phyloP scores from a whole-genome alignment of 345 rosid species.

The Lagerstroemia speciosa region DNA sequence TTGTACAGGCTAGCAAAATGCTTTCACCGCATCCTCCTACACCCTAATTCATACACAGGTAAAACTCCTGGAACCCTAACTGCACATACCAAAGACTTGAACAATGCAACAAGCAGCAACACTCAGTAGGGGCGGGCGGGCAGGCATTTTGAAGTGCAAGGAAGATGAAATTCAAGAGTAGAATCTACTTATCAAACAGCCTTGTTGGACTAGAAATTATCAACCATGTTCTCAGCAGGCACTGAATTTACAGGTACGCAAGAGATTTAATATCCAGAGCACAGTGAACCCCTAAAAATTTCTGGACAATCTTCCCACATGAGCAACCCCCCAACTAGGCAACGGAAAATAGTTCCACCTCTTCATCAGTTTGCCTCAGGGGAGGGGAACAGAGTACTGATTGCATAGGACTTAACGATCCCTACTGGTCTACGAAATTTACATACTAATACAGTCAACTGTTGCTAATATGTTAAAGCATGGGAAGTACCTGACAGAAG shows the following conservation, averaged over 20 bases:
- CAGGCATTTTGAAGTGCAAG: not conserved
- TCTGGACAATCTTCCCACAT: not conserved
- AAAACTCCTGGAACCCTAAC: not conserved
- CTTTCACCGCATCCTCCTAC: not conserved
- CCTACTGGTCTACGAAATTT: conserved; percentile 39
- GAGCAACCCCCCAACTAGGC: not conserved
- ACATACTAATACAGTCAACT: conserved; percentile 28
- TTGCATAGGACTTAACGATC: conserved; percentile 7
- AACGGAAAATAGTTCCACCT: not conserved
- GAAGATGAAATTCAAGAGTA: not conserved
- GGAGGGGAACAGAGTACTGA: conserved; percentile 8
- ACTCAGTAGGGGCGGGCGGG: not conserved
- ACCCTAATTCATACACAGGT: not conserved
- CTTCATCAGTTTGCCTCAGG: conserved; percentile 1
- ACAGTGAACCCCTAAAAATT: not conserved
- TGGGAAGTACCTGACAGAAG: not conserved
- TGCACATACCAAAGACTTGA: not conserved
- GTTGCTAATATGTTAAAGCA: not conserved
- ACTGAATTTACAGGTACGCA: not conserved
- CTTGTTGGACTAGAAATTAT: not conserved
- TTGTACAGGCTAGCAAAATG: not conserved
- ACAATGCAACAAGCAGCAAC: not conserved
- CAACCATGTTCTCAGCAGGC: not conserved
- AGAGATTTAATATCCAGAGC: not conserved
- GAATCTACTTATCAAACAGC: not conserved